Evolutionary conservation across 2,329 filamentous ascomycete genomes (phyloP), one percentile per base, ranked within the genome.

Genomic region (Mycogone perniciosa): DNA sequence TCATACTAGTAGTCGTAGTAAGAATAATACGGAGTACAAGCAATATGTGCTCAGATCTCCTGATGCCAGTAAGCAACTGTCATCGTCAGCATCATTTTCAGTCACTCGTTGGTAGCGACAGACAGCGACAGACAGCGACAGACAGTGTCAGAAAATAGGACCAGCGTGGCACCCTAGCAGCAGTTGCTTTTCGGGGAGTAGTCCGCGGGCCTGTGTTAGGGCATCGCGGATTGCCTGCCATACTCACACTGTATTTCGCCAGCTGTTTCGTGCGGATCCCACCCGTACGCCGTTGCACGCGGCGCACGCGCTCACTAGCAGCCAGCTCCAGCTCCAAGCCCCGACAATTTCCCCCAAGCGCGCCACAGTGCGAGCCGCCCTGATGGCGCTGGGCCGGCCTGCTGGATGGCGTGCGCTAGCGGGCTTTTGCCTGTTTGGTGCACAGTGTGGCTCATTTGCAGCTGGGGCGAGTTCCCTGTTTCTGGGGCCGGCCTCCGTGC

Each of bases 401-500:
- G 30, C 48, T 35, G 42, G 20, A 20, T 20, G 20, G 20, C 20
- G 20, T 20, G 20, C 20, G 20, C 20, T 20, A 20, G 20, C 20
- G 20, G 20, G 20, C 3, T 20, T 20, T 20, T 20, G 20, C 20
- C 20, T 20, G 20, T 20, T 20, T 20, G 20, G 20, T 20, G 48
- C 48, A 42, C 40, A 42, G 31, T 27, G 35, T 52, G 29, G 47
- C 13, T 38, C 33, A 10, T 35, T 31, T 31, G 48, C 26, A 40
- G 39, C 41, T 35, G 38, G 38, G 45, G 49, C 46, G 20, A 20
- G 27, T 34, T 50, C 43, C 53, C 50, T 46, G 40, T 47, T 49
- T 46, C 49, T 46, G 26, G 49, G 49, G 35, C 51, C 46, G 38
- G 38, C 46, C 51, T 53, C 51, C 50, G 37, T 37, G 43, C 44